Evolutionary conservation across 2,329 filamentous ascomycete species (phyloP).

Genomic region (Claviceps arundinis): DNA sequence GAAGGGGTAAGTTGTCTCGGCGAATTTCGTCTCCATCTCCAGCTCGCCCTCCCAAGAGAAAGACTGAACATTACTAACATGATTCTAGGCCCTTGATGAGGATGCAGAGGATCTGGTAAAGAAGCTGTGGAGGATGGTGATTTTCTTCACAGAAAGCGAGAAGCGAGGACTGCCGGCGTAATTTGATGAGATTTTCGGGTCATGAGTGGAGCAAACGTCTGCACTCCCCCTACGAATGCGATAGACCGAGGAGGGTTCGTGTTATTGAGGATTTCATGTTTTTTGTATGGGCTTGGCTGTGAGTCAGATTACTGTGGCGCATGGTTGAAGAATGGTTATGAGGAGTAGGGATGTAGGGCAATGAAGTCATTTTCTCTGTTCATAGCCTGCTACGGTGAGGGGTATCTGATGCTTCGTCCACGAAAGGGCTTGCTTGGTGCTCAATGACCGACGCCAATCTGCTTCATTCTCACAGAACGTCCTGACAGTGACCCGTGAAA

Average conservation of each 20-base stretch:
- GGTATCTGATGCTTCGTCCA: background rate
- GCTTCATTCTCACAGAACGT: no score
- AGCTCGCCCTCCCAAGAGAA: no score
- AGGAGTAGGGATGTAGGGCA: background rate
- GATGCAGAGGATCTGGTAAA: slow-evolving; percentile 88
- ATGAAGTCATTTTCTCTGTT: background rate
- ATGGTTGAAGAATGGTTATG: background rate
- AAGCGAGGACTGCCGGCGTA: slow-evolving; percentile 63
- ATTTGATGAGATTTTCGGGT: background rate
- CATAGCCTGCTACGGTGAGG: background rate
- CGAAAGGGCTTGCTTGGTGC: background rate
- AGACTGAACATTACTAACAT: slow-evolving; percentile 14
- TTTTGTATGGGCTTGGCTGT: background rate
- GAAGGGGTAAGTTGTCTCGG: slow-evolving; percentile 52
- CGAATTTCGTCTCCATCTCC: background rate
- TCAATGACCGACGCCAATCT: no score
- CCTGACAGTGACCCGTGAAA: no score
- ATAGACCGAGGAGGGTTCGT: background rate
- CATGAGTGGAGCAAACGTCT: background rate
- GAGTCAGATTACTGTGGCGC: background rate
- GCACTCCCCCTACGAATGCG: background rate
- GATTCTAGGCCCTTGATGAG: slow-evolving; percentile 66
- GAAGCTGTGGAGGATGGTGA: slow-evolving; percentile 97
- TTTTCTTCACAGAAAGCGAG: slow-evolving; percentile 93
- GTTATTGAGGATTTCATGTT: background rate